phyloP scores from a whole-genome alignment of 768 basidiomycete genomes.

The Serendipita indica region DNA sequence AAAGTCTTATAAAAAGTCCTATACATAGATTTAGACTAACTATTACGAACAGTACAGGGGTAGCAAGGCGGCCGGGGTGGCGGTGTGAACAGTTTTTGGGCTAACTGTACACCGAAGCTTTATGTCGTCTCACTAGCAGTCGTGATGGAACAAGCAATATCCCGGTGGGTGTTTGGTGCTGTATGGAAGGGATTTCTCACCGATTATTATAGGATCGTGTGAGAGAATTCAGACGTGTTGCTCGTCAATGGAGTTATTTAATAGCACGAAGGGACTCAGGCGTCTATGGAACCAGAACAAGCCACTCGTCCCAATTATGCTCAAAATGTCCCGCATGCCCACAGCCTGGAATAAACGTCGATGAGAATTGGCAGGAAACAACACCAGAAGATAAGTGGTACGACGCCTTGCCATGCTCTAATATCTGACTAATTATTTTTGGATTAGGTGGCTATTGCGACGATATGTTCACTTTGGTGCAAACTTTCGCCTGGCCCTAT shows the following conservation, averaged over 20 bases:
- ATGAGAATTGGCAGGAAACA: background rate
- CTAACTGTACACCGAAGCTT: background rate
- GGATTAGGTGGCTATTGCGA: background rate
- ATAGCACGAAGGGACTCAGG: background rate
- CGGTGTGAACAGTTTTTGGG: background rate
- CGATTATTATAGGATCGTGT: background rate
- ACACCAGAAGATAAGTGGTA: background rate
- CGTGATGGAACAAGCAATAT: too few species aligned
- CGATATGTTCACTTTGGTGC: slow-evolving; percentile 2
- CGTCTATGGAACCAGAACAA: background rate
- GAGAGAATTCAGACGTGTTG: background rate
- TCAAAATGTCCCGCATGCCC: slow-evolving; percentile 7
- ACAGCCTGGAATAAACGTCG: background rate
- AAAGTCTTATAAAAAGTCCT: background rate
- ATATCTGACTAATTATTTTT: too few species aligned
- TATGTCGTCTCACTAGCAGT: too few species aligned
- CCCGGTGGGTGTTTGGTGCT: too few species aligned
- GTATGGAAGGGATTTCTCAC: too few species aligned
- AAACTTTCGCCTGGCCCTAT: background rate
- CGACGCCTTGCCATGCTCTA: too few species aligned
- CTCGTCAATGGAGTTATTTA: background rate
- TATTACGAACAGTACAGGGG: background rate
- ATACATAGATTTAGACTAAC: background rate
- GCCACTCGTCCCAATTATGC: too few species aligned
- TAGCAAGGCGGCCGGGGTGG: background rate